Conservation (phyloP, 768 basidiomycete genomes). For the Termitomyces sp. region DNA sequence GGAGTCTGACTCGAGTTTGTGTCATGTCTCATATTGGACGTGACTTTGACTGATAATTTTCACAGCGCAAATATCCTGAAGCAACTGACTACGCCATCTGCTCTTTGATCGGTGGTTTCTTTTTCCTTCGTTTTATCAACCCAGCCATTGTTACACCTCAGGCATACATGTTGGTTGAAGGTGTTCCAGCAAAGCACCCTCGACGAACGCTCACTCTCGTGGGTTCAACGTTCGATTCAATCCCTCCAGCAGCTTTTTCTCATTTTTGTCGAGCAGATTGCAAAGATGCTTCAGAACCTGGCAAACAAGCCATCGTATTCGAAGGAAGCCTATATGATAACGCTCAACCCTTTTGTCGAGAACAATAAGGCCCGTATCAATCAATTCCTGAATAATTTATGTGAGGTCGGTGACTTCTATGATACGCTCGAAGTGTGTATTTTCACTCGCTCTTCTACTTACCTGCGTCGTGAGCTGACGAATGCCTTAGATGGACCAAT, state of each 20-base stretch:
- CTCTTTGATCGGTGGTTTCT: slow-evolving; percentile 98
- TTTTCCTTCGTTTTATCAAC: slow-evolving; percentile 99
- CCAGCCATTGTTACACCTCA: slow-evolving; percentile 99
- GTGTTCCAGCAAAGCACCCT: slow-evolving; percentile 96
- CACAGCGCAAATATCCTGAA: slow-evolving; percentile 95
- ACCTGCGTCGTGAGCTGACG: background rate
- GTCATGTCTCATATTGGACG: background rate
- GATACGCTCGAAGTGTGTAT: slow-evolving; percentile 88
- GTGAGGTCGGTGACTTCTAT: slow-evolving; percentile 99
- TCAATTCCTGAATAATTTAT: slow-evolving; percentile 92
- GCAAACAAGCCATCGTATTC: slow-evolving; percentile 98
- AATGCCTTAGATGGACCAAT: slow-evolving; percentile 93
- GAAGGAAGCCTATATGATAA: slow-evolving; percentile 98
- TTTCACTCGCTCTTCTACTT: background rate
- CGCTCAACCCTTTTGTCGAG: slow-evolving; percentile 97
- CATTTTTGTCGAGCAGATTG: slow-evolving; percentile 58
- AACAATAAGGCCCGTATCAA: slow-evolving; percentile 98
- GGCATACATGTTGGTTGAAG: slow-evolving; percentile 99
- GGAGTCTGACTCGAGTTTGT: slow-evolving; percentile 89
- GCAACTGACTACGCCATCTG: slow-evolving; percentile 98
- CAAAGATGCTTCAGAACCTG: slow-evolving; percentile 99
- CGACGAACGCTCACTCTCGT: slow-evolving; percentile 90
- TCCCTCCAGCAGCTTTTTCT: slow-evolving; percentile 3
- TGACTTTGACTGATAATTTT: background rate
- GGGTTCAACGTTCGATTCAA: slow-evolving; percentile 16